These are phyloP conservation scores for Moesziomyces globuligerus DNA, from an alignment of 1,284 basidiomycete species.

Conservation along the genomic window DNA sequence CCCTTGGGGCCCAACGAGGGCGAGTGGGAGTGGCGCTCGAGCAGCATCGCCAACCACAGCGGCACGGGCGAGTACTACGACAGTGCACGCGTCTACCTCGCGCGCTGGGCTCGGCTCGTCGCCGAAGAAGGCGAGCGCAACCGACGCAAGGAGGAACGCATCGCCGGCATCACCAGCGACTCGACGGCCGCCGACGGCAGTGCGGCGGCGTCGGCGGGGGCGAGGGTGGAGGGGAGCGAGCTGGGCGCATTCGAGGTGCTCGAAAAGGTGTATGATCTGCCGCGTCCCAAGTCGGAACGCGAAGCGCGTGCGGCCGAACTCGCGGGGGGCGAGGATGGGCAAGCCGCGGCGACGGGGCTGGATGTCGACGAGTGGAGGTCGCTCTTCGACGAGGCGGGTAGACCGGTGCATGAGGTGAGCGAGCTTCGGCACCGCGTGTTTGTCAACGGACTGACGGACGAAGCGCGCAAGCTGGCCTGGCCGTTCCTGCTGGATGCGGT, in stretches of 20 bases:
- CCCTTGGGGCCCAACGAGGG: constrained; percentile 54
- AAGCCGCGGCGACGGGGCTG: constrained; percentile 16
- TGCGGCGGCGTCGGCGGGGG: constrained; percentile 2
- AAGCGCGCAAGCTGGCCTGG: constrained; percentile 74
- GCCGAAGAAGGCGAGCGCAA: constrained; percentile 69
- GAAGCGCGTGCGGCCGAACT: constrained; percentile 24
- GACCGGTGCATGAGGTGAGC: constrained; percentile 17
- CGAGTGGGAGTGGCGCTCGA: constrained; percentile 52
- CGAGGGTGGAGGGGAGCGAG: constrained; percentile 34
- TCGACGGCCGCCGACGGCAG: neutral
- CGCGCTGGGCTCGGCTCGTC: constrained; percentile 93
- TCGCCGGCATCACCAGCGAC: constrained; percentile 7
- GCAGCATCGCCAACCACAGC: constrained; percentile 44
- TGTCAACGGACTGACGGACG: constrained; percentile 47
- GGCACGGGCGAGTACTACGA: constrained; percentile 79
- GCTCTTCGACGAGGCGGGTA: constrained; percentile 47
- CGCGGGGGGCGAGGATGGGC: constrained; percentile 1
- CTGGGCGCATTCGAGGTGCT: constrained; percentile 56
- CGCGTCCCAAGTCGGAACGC: constrained; percentile 35
- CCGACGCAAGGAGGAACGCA: constrained; percentile 40
- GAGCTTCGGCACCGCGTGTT: constrained; percentile 56
- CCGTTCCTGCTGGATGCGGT: constrained; percentile 87
- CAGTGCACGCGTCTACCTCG: constrained; percentile 92
- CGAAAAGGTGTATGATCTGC: constrained; percentile 40
- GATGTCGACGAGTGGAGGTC: constrained; percentile 41